Evolutionary conservation across 2,329 filamentous ascomycete genomes (phyloP).

Genomic region (Massarina eburnea): DNA sequence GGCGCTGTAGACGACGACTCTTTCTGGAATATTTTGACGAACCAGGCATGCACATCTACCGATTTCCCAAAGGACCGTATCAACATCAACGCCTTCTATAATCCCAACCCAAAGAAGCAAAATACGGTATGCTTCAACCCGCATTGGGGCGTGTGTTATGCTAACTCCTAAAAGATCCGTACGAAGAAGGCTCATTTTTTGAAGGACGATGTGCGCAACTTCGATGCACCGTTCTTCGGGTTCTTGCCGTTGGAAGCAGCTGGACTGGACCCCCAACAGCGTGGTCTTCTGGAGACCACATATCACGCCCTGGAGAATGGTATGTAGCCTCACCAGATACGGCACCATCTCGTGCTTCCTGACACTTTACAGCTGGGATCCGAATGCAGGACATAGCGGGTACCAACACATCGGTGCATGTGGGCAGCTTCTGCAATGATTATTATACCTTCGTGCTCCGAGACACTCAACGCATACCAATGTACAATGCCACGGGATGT

Average conservation of each 20-base stretch:
- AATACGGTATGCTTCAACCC: not conserved
- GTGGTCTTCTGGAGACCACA: constrained; percentile 25
- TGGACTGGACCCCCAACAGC: constrained; percentile 29
- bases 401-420: constrained; percentile 20
- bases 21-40: constrained; percentile 14
- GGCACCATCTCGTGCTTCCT: not conserved
- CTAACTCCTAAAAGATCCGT: constrained; percentile 1
- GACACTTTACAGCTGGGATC: constrained; percentile 15
- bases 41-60: constrained; percentile 1
- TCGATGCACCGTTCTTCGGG: constrained; percentile 28
- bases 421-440: constrained; percentile 16
- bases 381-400: constrained; percentile 14
- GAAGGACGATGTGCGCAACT: constrained; percentile 15
- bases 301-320: constrained; percentile 35
- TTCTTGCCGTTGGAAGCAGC: constrained; percentile 20
- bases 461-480: constrained; percentile 12
- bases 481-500: constrained; percentile 11
- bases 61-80: constrained; percentile 10
- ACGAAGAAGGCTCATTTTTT: constrained; percentile 22
- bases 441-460: constrained; percentile 11
- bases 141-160: not conserved
- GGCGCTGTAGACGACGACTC: not conserved
- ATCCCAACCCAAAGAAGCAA: constrained; percentile 1
- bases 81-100: constrained; percentile 15
- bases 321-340: not conserved